Base-by-base conservation (phyloP, 129 eudicot genomes). In the Erigeron canadensis region DNA sequence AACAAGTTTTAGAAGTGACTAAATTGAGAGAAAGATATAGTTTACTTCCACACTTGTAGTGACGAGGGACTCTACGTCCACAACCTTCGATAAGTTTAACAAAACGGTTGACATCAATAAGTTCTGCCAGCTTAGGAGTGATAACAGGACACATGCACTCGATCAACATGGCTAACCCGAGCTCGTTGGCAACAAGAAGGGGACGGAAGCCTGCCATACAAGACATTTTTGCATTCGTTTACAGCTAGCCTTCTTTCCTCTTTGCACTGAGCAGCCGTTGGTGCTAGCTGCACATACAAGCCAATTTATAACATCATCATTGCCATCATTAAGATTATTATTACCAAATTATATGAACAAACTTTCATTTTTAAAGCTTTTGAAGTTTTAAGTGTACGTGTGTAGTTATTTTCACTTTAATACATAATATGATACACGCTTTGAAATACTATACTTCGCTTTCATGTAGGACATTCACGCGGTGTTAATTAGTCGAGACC, bases 21-120 rank as follows among this genome's bases (percentile, higher is more conserved):
- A 28, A 28, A 1, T 1, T 28, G 34, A 28, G 34, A 28, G 34
- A 28, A 28, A 28, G 34, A 28, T 28, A n/a, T 2, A n/a, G 7
- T 11, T 82, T 77, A 79, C 83, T 74, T 22, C 87, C 87, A 39
- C 87, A 79, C 74, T 83, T 79, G 81, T 44, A 84, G 67, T 81
- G 83, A 50, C 74, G 86, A 61, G 86, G 86, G 57, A 84, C 79
- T n/a, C 50, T 67, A 12, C 89, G 67, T 12, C 89, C 86, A 55
- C 89, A 85, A 41, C 80, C 80, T 72, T 81, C 37, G n/a, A 85
- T 28, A 21, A 85, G 76, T 41, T 70, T 53, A 41, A 85, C 69
- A 45, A 72, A 78, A 8, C 39, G 73, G 8, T 79, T 75, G 45
- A 82, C 68, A 19, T 85, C 64, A 28, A 85, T 43, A 0, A 85